Evolutionary conservation across 371 early-diverging fungal genomes (phyloP).

Genomic region (Coelomomyces lativittatus): DNA sequence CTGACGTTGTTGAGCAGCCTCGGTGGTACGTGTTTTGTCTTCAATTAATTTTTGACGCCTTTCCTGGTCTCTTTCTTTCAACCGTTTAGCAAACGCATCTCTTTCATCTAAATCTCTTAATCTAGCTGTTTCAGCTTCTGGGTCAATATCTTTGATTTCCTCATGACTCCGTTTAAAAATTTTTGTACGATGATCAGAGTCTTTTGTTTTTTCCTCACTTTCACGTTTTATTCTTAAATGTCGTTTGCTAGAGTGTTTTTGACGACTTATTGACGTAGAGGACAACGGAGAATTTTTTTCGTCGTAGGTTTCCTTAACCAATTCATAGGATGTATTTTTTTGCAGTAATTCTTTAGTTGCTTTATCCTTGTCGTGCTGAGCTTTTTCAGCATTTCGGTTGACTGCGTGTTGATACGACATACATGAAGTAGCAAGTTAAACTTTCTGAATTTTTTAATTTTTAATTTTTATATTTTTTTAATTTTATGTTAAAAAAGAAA

Average conservation of each 20-base stretch:
- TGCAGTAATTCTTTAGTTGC: background rate
- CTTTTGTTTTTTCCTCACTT: conserved; percentile 11
- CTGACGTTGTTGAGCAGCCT: conserved; percentile 46
- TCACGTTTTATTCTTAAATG: conserved; percentile 30
- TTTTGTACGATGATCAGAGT: background rate
- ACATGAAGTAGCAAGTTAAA: too few species aligned
- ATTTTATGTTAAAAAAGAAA: too few species aligned
- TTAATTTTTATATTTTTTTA: too few species aligned
- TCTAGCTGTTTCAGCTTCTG: conserved; percentile 22
- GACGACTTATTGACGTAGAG: background rate
- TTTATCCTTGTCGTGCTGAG: conserved; percentile 7
- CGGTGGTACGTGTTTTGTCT: conserved; percentile 15
- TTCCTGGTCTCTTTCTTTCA: conserved; percentile 64
- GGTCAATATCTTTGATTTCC: conserved; percentile 37
- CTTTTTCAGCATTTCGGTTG: conserved; percentile 7
- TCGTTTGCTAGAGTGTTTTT: conserved; percentile 17
- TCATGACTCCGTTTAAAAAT: conserved; percentile 5
- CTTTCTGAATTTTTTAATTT: too few species aligned
- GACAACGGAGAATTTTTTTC: background rate
- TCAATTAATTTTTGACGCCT: conserved; percentile 59
- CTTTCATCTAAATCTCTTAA: conserved; percentile 52
- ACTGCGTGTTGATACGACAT: too few species aligned
- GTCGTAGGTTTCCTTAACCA: background rate
- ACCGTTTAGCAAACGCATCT: conserved; percentile 68
- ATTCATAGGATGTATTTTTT: conserved; percentile 6